A percentile compares a stretch with the other conserved stretches of the same genome.
phyloP scores from a whole-genome alignment of 345 rosid species.

The Aquilaria yunnanensis region DNA sequence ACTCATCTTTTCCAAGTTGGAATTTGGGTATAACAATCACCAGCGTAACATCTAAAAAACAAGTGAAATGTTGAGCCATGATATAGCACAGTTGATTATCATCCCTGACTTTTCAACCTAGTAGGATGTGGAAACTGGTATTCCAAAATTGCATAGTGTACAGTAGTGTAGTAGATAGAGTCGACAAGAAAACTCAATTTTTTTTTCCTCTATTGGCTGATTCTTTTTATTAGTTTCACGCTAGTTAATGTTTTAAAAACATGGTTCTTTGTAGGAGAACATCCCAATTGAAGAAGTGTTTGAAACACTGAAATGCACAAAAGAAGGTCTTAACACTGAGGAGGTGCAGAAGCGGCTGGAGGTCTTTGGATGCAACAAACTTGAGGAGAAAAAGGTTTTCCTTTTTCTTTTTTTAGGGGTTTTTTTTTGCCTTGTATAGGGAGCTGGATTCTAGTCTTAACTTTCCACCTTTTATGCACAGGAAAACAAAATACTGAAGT shows the following conservation, averaged over 20 bases:
- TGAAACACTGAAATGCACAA: slow-evolving; percentile 46
- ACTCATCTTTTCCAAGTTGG: no score
- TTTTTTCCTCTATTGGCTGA: neutral
- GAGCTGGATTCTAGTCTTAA: no score
- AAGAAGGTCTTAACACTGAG: slow-evolving; percentile 33
- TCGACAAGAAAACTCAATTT: neutral
- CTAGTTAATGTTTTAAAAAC: neutral
- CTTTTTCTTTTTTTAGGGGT: no score
- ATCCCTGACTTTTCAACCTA: neutral
- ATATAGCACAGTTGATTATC: neutral
- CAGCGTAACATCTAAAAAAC: no score
- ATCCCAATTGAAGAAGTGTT: slow-evolving; percentile 51
- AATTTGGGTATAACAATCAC: no score
- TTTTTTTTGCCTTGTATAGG: neutral
- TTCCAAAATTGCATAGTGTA: neutral
- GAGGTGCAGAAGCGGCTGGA: slow-evolving; percentile 39
- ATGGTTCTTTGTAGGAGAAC: slow-evolving; percentile 34
- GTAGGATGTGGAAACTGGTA: neutral
- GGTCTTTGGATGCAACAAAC: slow-evolving; percentile 53
- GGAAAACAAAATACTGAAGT: slow-evolving; percentile 54
- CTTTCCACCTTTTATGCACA: slow-evolving; percentile 12
- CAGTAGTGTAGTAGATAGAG: neutral
- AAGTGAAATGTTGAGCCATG: no score
- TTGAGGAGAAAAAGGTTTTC: slow-evolving; percentile 58
- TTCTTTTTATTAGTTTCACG: neutral